phyloP scores from a whole-genome alignment of 163 green algal genomes.

The Scenedesmus sp. region DNA sequence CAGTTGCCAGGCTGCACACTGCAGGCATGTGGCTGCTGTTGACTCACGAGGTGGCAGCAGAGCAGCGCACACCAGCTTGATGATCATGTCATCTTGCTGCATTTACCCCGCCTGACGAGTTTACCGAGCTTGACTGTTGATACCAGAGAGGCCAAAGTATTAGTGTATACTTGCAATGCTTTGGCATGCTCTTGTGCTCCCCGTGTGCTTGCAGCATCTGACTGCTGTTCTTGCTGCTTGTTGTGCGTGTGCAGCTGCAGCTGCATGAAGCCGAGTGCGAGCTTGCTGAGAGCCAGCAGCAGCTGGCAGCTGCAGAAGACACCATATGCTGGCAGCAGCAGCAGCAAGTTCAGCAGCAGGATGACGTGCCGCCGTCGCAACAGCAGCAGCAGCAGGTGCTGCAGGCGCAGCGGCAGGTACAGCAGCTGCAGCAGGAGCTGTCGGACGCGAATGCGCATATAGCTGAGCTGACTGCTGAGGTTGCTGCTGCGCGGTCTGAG shows the following conservation, averaged over 20 bases:
- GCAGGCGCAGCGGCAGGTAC: background rate
- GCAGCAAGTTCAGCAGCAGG: background rate
- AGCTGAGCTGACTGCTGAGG: background rate
- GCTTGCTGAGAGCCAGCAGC: background rate
- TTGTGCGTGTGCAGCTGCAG: background rate
- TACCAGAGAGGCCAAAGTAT: too few species aligned
- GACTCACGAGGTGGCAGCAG: too few species aligned
- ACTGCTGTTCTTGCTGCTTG: background rate
- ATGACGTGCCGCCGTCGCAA: background rate
- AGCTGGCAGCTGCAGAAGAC: constrained; percentile 12
- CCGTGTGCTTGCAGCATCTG: background rate
- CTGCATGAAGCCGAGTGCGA: background rate
- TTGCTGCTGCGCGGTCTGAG: constrained; percentile 1
- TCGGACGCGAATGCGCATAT: background rate
- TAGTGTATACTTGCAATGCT: too few species aligned
- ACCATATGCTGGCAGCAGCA: constrained; percentile 16
- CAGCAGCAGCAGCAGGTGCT: constrained; percentile 7
- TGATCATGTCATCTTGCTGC: background rate
- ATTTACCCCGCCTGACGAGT: background rate
- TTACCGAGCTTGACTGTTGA: too few species aligned
- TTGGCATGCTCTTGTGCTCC: too few species aligned
- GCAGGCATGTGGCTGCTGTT: too few species aligned
- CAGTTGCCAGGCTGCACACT: too few species aligned
- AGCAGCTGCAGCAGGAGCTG: background rate
- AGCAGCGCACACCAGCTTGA: background rate